Evolutionary conservation across 805 yeast genomes (phyloP).

Genomic region (Candida adriatica): DNA sequence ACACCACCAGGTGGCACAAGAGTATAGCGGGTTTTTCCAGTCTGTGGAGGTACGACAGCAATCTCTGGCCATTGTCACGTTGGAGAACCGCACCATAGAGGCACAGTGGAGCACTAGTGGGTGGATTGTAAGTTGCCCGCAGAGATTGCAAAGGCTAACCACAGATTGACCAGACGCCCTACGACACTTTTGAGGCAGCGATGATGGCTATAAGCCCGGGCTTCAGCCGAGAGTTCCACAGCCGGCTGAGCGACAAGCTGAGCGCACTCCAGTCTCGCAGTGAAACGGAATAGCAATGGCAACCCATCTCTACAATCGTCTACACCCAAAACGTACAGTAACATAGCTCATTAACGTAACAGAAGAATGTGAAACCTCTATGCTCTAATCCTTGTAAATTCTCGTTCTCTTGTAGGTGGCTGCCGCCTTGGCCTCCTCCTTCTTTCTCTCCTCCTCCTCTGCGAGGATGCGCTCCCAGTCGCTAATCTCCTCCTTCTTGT

Average conservation of each 20-base stretch:
- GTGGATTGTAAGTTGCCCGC: slow-evolving; percentile 3
- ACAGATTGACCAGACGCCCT: slow-evolving; percentile 6
- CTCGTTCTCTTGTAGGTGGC: slow-evolving; percentile 29
- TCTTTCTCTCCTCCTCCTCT: slow-evolving; percentile 33
- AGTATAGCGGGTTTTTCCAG: slow-evolving; percentile 3
- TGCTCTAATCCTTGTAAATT: slow-evolving; percentile 23
- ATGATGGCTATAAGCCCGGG: slow-evolving; percentile 11
- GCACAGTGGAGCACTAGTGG: slow-evolving; percentile 4
- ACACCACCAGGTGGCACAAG: slow-evolving; percentile 3
- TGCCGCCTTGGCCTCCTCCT: slow-evolving; percentile 11
- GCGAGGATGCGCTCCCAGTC: slow-evolving; percentile 43
- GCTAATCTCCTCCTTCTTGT: slow-evolving; percentile 27
- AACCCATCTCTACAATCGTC: too few relatives aligned
- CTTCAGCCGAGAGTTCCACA: slow-evolving; percentile 10
- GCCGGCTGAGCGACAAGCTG: slow-evolving; percentile 5
- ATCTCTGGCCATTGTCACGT: not conserved
- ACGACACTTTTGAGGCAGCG: slow-evolving; percentile 26
- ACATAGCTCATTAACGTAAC: too few relatives aligned
- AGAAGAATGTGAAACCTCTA: too few relatives aligned
- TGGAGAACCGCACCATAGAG: not conserved
- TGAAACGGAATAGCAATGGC: too few relatives aligned
- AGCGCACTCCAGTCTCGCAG: too few relatives aligned
- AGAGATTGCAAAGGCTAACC: not conserved
- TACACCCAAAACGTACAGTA: too few relatives aligned
- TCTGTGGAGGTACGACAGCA: not conserved